phyloP scores from a whole-genome alignment of 208 protist genomes.

The Spironucleus salmonicida region DNA sequence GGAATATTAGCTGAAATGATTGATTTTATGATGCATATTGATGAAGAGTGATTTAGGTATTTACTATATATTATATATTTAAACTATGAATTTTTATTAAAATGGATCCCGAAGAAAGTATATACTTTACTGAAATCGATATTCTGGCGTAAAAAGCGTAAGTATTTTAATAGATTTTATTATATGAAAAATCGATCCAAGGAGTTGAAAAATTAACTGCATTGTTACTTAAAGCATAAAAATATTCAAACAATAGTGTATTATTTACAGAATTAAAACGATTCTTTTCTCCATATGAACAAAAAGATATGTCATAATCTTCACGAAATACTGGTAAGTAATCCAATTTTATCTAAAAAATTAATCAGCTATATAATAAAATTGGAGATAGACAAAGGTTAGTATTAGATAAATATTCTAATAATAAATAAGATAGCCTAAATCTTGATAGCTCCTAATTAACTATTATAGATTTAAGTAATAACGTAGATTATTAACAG shows the following conservation, averaged over 20 bases:
- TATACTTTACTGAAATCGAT: not conserved
- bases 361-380: no score
- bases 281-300: not conserved
- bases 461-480: no score
- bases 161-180: not conserved
- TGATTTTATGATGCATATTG: no score
- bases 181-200: not conserved
- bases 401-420: no score
- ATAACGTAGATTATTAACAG: no score
- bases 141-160: not conserved
- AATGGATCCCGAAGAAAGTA: not conserved
- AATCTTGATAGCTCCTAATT: no score
- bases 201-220: not conserved
- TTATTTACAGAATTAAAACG: not conserved
- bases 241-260: not conserved
- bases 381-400: no score
- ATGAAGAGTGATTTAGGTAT: no score
- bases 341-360: no score
- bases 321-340: no score
- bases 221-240: not conserved
- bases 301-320: not conserved
- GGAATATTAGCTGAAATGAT: no score
- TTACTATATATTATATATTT: not conserved
- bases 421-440: no score
- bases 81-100: not conserved